Evolutionary conservation across 768 basidiomycete species (phyloP), one percentile per base, ranked within the genome.

Genomic region (Termitomyces sp.): DNA sequence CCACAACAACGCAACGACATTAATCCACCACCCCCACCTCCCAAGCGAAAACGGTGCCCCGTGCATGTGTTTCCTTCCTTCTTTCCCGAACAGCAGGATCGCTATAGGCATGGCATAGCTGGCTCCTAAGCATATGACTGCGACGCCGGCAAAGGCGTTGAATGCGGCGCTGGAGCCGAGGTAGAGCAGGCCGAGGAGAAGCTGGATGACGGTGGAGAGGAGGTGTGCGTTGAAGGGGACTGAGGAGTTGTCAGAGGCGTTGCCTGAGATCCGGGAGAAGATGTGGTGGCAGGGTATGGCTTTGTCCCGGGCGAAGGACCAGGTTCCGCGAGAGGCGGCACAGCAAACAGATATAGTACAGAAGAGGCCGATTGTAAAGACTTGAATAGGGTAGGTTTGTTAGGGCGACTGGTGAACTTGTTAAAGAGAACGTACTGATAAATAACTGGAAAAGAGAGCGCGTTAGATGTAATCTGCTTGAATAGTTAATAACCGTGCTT

Each of bases 241-340:
- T 60, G 80, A 80, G 24, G 71, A 65, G 7, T 73, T 57, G 38
- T 68, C 60, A 36, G 63, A 64, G 26, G 72, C 65, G 43, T 72
- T 58, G 8, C 70, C 66, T 49, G 74, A 73, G 63, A 87, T 75
- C 47, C 70, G 71, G 5, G 78, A 70, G 72, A 86, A 86, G 56
- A 73, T 64, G 12, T 58, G 53, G 38, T 80, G 77, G 45, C 80
- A 76, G 2, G 85, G 87, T 42, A 88, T 81, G 1, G 82, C 87
- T 58, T 77, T 78, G 70, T 88, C 87, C 2, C 87, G 77, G 0
- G 85, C 82, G 65, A 88, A 88, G 49, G 82, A 82, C 87, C 86
- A 88, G 2, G 86, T 87, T 36, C 83, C 82, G 24, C 86, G 81
- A 16, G 85, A 87, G 40, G 86, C 82, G 8, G 85, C 85, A 54